Evolutionary conservation across 1,284 basidiomycete species (phyloP).

Genomic region (Peniophora sp.): DNA sequence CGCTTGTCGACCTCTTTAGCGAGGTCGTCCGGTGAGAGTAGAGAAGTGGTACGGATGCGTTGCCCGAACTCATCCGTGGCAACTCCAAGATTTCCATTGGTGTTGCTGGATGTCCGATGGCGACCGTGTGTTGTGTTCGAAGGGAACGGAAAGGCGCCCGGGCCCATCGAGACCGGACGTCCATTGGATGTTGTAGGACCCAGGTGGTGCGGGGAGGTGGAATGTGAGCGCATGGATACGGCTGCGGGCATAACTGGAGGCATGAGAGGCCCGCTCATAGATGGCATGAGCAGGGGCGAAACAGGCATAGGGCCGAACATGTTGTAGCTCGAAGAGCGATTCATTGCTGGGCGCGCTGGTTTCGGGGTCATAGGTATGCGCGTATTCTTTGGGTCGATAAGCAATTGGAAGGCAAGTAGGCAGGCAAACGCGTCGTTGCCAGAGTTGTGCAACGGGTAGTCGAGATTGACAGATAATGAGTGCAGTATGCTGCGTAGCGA

Average conservation of each 20-base stretch:
- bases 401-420: conserved; percentile 55
- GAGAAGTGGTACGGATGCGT: no score
- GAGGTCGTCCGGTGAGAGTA: no score
- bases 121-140: no score
- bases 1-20: no score
- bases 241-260: conserved; percentile 5
- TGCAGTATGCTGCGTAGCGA: conserved; percentile 48
- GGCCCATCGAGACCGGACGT: no score
- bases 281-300: conserved; percentile 7
- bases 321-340: conserved; percentile 4
- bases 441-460: conserved; percentile 49
- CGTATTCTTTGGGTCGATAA: conserved; percentile 42
- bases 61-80: no score
- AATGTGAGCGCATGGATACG: conserved; percentile 5
- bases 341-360: conserved; percentile 10
- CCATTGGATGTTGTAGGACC: no score
- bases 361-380: conserved; percentile 15
- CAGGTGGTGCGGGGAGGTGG: conserved; percentile 6
- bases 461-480: conserved; percentile 37
- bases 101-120: no score
- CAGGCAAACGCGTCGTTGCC: conserved; percentile 66
- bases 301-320: conserved; percentile 15
- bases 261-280: conserved; percentile 3
- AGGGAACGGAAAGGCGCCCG: no score
- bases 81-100: no score